phyloP scores from a whole-genome alignment of 208 protist species.

The Leishmania braziliensis region DNA sequence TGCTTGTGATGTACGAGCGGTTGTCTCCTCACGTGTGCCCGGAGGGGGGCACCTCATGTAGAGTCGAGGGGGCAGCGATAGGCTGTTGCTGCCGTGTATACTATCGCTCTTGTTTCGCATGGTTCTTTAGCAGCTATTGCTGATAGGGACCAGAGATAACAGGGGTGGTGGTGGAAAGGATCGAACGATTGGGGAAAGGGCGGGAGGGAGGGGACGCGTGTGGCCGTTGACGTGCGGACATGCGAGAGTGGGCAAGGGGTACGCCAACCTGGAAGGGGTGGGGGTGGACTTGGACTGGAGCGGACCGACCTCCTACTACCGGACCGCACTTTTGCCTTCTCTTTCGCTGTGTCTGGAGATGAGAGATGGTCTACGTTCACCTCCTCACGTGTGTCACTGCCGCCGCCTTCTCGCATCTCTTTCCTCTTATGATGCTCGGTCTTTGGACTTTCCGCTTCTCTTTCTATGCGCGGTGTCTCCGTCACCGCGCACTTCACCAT shows the following conservation, averaged over 20 bases:
- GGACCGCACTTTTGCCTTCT: not conserved
- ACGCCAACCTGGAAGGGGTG: not conserved
- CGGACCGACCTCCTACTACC: not conserved
- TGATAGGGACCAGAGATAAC: not conserved
- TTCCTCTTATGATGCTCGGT: slow-evolving; percentile 21
- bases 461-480: not conserved
- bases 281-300: not conserved
- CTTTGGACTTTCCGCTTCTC: not conserved
- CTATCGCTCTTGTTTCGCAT: not conserved
- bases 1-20: not conserved
- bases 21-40: not conserved
- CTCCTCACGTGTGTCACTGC: not conserved
- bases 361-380: not conserved
- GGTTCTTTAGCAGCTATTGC: not conserved
- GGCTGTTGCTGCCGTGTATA: not conserved
- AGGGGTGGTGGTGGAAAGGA: not conserved
- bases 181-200: not conserved
- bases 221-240: not conserved
- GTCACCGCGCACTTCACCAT: not conserved
- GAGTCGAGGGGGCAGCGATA: not conserved
- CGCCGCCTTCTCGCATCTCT: not conserved
- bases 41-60: not conserved
- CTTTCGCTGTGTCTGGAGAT: not conserved
- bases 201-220: not conserved
- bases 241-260: not conserved